phyloP scores from a whole-genome alignment of 305 asterid species.

The Lippia alba region DNA sequence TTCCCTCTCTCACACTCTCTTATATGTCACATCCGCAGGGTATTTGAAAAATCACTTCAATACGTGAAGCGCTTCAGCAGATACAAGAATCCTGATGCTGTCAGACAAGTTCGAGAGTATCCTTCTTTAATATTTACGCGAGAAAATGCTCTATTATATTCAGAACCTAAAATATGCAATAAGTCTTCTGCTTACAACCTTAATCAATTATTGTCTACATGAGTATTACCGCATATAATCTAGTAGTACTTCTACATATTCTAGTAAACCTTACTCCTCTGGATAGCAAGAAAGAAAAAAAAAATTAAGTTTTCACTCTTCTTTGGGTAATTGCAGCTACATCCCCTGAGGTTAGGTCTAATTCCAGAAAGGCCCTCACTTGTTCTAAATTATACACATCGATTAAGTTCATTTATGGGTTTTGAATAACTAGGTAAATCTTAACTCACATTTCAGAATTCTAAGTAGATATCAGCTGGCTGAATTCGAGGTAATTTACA shows the following conservation, averaged over 20 bases:
- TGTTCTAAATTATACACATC: too few relatives aligned
- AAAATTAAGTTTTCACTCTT: conserved; percentile 2
- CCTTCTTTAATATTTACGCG: conserved; percentile 43
- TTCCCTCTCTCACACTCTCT: conserved; percentile 10
- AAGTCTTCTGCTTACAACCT: not conserved
- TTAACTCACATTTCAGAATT: conserved; percentile 48
- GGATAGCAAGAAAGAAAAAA: not conserved
- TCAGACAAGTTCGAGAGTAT: conserved; percentile 99
- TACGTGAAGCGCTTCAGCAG: conserved; percentile 99
- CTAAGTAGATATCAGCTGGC: conserved; percentile 81
- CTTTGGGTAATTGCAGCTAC: not conserved
- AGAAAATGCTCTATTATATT: not conserved
- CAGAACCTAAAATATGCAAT: not conserved
- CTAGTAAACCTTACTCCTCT: too few relatives aligned
- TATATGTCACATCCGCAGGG: conserved; percentile 45
- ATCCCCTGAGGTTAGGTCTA: too few relatives aligned
- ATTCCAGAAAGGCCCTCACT: too few relatives aligned
- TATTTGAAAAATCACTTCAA: conserved; percentile 94
- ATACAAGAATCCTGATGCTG: conserved; percentile 94
- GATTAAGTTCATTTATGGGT: too few relatives aligned
- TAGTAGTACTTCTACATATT: not conserved
- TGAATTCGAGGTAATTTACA: conserved; percentile 72
- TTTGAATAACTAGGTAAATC: conserved; percentile 14
- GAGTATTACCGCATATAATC: not conserved
- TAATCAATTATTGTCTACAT: not conserved